These are phyloP conservation scores for Zoysia japonica DNA, from an alignment of 176 grass and related monocot genomes.

Conservation along the genomic window DNA sequence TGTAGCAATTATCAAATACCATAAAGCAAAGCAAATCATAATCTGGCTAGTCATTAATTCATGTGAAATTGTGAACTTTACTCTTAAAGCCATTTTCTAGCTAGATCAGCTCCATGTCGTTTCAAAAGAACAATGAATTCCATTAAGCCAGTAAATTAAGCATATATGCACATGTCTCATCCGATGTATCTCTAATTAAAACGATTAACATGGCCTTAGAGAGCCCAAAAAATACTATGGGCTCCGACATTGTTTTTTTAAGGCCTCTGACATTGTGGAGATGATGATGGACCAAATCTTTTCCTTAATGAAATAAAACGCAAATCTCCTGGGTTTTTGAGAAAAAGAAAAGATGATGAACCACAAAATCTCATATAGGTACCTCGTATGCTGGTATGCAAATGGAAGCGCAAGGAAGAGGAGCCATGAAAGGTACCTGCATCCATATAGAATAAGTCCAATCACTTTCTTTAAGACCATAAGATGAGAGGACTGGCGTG, in stretches of 20 bases:
- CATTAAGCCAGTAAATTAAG: conserved; percentile 10
- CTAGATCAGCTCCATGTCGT: conserved; percentile 21
- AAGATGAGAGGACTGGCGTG: conserved; percentile 6
- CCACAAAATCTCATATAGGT: conserved; percentile 31
- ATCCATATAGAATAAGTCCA: conserved; percentile 25
- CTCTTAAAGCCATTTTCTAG: conserved; percentile 16
- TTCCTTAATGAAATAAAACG: too few relatives aligned
- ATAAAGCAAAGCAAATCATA: conserved; percentile 29
- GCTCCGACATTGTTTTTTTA: conserved; percentile 2
- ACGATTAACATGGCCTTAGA: conserved; percentile 2
- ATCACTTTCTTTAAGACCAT: conserved; percentile 48
- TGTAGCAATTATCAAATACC: not conserved
- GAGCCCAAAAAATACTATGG: conserved; percentile 16
- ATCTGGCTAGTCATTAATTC: conserved; percentile 11
- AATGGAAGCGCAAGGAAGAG: conserved; percentile 12
- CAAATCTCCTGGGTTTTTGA: too few relatives aligned
- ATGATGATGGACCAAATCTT: conserved; percentile 7
- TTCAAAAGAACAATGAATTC: conserved; percentile 30
- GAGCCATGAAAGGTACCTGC: conserved; percentile 26
- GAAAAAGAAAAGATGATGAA: conserved; percentile 4
- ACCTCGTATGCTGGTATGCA: conserved; percentile 23
- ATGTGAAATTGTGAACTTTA: not conserved
- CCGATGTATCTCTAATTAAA: not conserved
- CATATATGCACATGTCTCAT: conserved; percentile 9
- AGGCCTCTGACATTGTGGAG: conserved; percentile 36